Percentiles rank a stretch among this genome's conserved stretches.
Evolutionary conservation across 2,329 filamentous ascomycete genomes (phyloP).

Genomic region (Niveomyces coronatus): DNA sequence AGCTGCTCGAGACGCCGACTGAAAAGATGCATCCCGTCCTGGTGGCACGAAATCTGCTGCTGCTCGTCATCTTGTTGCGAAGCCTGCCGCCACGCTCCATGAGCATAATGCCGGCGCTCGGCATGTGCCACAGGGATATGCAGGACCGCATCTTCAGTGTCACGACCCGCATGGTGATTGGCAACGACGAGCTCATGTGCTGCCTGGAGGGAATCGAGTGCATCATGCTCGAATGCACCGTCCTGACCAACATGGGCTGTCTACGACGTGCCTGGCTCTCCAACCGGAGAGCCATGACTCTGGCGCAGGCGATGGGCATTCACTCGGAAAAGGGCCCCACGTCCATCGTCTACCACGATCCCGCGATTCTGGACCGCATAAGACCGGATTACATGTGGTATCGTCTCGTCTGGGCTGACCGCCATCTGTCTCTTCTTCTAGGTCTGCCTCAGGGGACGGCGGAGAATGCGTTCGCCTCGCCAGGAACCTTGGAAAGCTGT

Average conservation of each 20-base stretch:
- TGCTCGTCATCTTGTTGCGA: constrained; percentile 28
- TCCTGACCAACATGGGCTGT: constrained; percentile 35
- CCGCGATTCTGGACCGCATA: constrained; percentile 16
- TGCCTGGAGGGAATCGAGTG: constrained; percentile 39
- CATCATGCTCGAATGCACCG: constrained; percentile 37
- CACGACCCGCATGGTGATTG: constrained; percentile 5
- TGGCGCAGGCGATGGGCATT: constrained; percentile 33
- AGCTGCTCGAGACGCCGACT: constrained; percentile 20
- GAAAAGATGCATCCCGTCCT: constrained; percentile 27
- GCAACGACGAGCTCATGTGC: constrained; percentile 34
- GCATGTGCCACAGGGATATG: constrained; percentile 7
- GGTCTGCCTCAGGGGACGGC: constrained; percentile 32
- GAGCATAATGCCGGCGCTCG: constrained; percentile 8
- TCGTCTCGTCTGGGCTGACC: constrained; percentile 33
- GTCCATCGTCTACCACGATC: neutral
- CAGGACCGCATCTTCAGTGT: neutral
- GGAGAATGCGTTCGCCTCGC: constrained; percentile 26
- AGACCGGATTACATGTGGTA: constrained; percentile 33
- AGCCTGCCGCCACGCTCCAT: constrained; percentile 12
- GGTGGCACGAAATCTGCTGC: constrained; percentile 30
- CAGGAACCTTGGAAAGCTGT: constrained; percentile 20
- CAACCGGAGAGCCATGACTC: constrained; percentile 32
- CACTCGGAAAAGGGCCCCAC: constrained; percentile 11
- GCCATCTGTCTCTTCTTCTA: constrained; percentile 37
- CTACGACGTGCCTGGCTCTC: constrained; percentile 35